Evolutionary conservation across 345 rosid genomes (phyloP).

Genomic region (Citrus australasica): DNA sequence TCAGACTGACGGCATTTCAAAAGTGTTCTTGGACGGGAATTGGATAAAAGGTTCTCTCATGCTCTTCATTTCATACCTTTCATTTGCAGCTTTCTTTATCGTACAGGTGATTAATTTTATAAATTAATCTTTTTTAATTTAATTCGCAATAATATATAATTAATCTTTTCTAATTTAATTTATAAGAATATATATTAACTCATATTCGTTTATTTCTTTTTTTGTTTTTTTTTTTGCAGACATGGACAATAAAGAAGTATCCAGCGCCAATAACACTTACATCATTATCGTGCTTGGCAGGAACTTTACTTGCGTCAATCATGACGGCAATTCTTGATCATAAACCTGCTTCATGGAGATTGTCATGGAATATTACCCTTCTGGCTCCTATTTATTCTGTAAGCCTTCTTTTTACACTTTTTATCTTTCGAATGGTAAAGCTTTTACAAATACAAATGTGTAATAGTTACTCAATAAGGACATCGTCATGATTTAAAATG

Average conservation of each 20-base stretch:
- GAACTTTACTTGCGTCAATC: slow-evolving; percentile 1
- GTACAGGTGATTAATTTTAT: background rate
- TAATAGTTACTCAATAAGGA: too few relatives aligned
- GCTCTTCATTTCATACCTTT: background rate
- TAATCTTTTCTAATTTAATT: too few relatives aligned
- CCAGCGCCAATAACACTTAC: slow-evolving; percentile 12
- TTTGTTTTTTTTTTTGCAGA: background rate
- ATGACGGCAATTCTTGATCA: slow-evolving; percentile 5
- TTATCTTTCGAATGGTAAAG: background rate
- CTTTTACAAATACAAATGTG: background rate
- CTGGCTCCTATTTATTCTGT: slow-evolving; percentile 8
- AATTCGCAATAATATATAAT: too few relatives aligned
- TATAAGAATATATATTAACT: background rate
- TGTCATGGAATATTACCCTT: slow-evolving; percentile 11
- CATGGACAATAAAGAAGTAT: background rate
- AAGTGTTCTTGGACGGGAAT: background rate
- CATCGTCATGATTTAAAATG: too few relatives aligned
- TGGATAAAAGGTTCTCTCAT: slow-evolving; percentile 5
- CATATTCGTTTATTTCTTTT: background rate
- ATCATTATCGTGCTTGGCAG: slow-evolving; percentile 3
- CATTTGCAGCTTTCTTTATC: background rate
- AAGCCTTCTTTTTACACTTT: background rate
- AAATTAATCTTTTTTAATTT: too few relatives aligned
- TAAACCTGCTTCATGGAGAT: slow-evolving; percentile 5
- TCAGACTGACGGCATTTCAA: background rate